Evolutionary conservation across 1,284 basidiomycete species (phyloP).

Genomic region (Afroboletus lepidellus): DNA sequence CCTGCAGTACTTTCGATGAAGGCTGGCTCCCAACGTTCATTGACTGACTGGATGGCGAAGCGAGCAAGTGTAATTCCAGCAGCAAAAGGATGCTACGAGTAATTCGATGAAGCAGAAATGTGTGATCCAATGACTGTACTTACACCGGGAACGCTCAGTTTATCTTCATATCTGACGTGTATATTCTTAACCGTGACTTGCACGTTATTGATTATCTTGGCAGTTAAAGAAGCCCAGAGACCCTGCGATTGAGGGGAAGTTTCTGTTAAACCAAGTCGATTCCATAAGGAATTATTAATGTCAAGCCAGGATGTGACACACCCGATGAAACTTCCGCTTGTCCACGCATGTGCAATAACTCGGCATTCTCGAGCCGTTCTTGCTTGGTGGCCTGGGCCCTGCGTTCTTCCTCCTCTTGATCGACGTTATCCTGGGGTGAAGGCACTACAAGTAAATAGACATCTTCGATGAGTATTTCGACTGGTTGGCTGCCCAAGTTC

Average conservation of each 20-base stretch:
- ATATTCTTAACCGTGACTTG: constrained; percentile 96
- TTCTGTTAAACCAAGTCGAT: constrained; percentile 32
- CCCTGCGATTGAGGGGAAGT: constrained; percentile 78
- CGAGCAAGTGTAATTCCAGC: constrained; percentile 90
- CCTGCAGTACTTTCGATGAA: constrained; percentile 92
- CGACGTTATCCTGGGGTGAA: constrained; percentile 67
- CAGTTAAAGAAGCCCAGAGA: constrained; percentile 80
- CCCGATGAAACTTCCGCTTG: constrained; percentile 55
- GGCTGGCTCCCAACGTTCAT: constrained; percentile 89
- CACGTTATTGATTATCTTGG: constrained; percentile 94
- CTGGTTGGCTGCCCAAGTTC: constrained; percentile 91
- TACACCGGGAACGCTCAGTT: constrained; percentile 88
- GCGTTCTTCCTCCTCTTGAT: constrained; percentile 84
- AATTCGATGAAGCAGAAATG: background rate
- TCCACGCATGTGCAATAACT: constrained; percentile 77
- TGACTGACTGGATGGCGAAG: constrained; percentile 93
- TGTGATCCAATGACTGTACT: constrained; percentile 22
- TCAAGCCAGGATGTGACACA: constrained; percentile 24
- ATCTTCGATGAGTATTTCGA: constrained; percentile 91
- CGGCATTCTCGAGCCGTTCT: constrained; percentile 87
- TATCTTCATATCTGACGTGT: constrained; percentile 96
- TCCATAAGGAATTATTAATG: background rate
- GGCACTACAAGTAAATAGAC: constrained; percentile 94
- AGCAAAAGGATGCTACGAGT: constrained; percentile 85
- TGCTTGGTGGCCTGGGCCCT: constrained; percentile 85